Conservation (phyloP, 371 early-diverging fungal genomes). For the Lichtheimia ornata region DNA sequence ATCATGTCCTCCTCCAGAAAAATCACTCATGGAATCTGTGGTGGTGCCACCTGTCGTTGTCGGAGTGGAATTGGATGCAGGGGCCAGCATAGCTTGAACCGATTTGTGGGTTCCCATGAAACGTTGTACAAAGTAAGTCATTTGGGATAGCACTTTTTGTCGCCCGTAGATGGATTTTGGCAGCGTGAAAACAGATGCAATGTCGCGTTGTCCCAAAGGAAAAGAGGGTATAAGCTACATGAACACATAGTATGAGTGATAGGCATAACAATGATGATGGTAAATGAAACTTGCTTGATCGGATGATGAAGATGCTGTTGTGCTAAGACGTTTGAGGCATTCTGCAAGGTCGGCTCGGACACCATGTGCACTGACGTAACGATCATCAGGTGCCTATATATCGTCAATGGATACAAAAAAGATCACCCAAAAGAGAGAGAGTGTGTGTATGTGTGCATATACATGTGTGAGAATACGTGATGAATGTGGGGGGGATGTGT, state of each 20-base stretch:
- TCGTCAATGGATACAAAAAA: neutral
- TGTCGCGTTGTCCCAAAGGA: constrained; percentile 41
- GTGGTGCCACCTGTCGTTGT: constrained; percentile 1
- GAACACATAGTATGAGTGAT: too few species aligned
- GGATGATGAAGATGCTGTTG: constrained; percentile 13
- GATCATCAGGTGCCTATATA: constrained; percentile 53
- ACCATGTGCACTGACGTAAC: constrained; percentile 58
- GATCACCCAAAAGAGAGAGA: too few species aligned
- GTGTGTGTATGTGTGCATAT: too few species aligned
- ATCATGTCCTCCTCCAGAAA: constrained; percentile 14
- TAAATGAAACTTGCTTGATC: neutral
- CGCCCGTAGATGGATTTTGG: constrained; percentile 46
- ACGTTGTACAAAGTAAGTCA: constrained; percentile 35
- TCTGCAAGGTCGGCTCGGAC: constrained; percentile 55
- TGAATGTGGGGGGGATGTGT: neutral
- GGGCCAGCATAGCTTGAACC: neutral
- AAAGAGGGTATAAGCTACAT: constrained; percentile 24
- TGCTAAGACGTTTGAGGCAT: constrained; percentile 38
- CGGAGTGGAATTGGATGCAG: constrained; percentile 13
- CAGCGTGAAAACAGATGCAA: constrained; percentile 47
- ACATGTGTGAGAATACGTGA: too few species aligned
- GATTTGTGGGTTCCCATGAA: constrained; percentile 30
- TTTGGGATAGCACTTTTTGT: constrained; percentile 30
- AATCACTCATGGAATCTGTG: constrained; percentile 17
- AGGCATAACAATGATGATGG: neutral